Evolutionary conservation across 768 basidiomycete genomes (phyloP), one percentile per base, ranked within the genome.

Genomic region (Guyanaporus albipodus): DNA sequence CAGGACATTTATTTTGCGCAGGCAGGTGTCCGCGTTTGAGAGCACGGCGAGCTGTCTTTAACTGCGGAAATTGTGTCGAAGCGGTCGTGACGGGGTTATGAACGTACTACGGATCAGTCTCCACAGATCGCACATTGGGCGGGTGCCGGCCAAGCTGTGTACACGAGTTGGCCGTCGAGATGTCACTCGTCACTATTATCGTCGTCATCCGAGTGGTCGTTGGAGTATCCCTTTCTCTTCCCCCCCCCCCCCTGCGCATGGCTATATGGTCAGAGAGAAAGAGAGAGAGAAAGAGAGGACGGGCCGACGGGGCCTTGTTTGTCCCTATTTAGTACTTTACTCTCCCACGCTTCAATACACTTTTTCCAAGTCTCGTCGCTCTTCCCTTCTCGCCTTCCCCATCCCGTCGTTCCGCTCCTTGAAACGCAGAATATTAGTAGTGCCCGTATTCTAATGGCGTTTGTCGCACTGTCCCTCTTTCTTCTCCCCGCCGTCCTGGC

Each of bases 381-480:
- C n/a, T n/a, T n/a, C n/a, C n/a, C n/a, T n/a, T n/a, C n/a, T n/a
- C n/a, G n/a, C n/a, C n/a, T n/a, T n/a, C n/a, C n/a, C n/a, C n/a
- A n/a, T n/a, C 2, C 7, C 15, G 14, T 32, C 29, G 28, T 45
- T 57, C 48, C 71, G 51, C 56, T 70, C 71, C 24, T 69, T 72
- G 38, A 48, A n/a, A n/a, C n/a, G n/a, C n/a, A n/a, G n/a, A 40
- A 38, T 35, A 21, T 21, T 19, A 39, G 24, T 42, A 22, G 2
- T 32, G 23, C 21, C 62, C 44, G 55, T 39, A n/a, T 49, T 55
- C 54, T 52, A 61, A 62, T 68, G 62, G 60, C 67, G 67, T 62
- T 85, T 55, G 72, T 77, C 42, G 55, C 83, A 42, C 35, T 80
- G 29, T 75, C 83, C 32, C 53, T 78, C 9, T 62, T 82, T 44